Conservation (phyloP, 208 protist species). For the Angomonas desouzai region DNA sequence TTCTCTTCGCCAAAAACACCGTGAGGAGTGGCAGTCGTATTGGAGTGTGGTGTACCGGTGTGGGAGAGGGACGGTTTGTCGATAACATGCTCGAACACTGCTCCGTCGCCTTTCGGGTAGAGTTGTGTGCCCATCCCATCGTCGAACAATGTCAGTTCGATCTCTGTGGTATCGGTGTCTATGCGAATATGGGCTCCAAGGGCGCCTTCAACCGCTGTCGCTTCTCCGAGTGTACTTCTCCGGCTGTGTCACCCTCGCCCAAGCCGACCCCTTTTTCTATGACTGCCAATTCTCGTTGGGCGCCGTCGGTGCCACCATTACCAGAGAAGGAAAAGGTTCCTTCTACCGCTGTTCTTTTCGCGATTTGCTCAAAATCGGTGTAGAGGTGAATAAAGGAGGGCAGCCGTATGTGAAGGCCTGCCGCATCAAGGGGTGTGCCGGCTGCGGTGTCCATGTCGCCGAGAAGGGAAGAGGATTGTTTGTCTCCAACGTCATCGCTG, state of each 20-base stretch:
- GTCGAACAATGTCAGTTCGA: constrained; percentile 29
- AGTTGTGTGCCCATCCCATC: constrained; percentile 21
- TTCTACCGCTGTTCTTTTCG: constrained; percentile 25
- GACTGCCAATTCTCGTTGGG: constrained; percentile 20
- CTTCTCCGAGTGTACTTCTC: constrained; percentile 21
- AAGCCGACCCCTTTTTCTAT: constrained; percentile 20
- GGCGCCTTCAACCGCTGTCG: constrained; percentile 25
- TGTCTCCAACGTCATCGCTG: constrained; percentile 21
- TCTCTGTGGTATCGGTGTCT: constrained; percentile 25
- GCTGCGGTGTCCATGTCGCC: constrained; percentile 21
- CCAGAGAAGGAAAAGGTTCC: constrained; percentile 20
- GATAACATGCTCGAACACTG: constrained; percentile 30
- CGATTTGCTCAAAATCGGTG: constrained; percentile 14
- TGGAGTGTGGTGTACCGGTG: constrained; percentile 26
- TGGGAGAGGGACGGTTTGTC: constrained; percentile 17
- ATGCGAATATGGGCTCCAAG: constrained; percentile 8
- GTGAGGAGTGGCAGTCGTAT: constrained; percentile 22
- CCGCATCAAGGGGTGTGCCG: constrained; percentile 14
- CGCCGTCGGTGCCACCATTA: constrained; percentile 19
- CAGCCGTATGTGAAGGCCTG: constrained; percentile 21
- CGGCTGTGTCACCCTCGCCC: constrained; percentile 17
- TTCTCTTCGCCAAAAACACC: constrained; percentile 19
- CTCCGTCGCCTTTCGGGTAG: constrained; percentile 23
- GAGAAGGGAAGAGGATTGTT: constrained; percentile 24
- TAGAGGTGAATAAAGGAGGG: constrained; percentile 26